Base-by-base conservation (phyloP, 176 grass and related monocot species). In the Cenchrus purpureus region DNA sequence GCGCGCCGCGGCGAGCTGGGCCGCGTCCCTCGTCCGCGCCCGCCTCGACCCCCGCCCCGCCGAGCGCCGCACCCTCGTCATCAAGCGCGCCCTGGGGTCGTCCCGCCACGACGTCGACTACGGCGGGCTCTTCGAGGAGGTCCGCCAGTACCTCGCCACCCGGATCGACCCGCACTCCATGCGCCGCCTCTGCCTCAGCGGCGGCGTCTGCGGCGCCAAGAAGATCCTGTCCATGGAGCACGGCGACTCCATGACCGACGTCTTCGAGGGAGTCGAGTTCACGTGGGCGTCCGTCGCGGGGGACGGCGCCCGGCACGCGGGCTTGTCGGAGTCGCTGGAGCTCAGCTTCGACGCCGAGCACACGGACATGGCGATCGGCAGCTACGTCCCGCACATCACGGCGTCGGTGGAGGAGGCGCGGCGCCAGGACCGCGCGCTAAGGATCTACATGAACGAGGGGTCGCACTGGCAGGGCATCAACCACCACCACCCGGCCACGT, bases 261-360 rank as follows among this genome's bases (percentile, higher is more conserved):
- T 1, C 15, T 77, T 77, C 55, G 74, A 77, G 34, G 74, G 74
- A 54, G 74, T 77, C 15, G 17, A 11, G 54, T 77, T 77, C 74
- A 56, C 32, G 54, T 77, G 74, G 74, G 31, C 17, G 74, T 40
- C 31, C 74, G 53, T 76, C 50, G 74, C 9, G 9, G 54, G 11
- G 32, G 10, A 58, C 5, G 29, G 17, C 71, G 3, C 13, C 25
- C 2, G 37, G 37, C 37, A 40, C 37, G 37, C 22, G 70, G 70
- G 12, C 5, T 0, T 1, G 49, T 17, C 40, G 40, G 67, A 45
- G 67, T 20, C 68, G 60, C 78, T 86, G 7, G 64, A 25, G 12
- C 62, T 87, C 62, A 76, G 79, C 71, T 87, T 87, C 79, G 86
- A 69, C 53, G 79, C 63, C 14, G 62, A 87, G 62, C 86, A 88